Percentiles rank a stretch among this genome's conserved stretches.
Conservation (phyloP, 2,329 filamentous ascomycete species). For the Pyrenophora teres region DNA sequence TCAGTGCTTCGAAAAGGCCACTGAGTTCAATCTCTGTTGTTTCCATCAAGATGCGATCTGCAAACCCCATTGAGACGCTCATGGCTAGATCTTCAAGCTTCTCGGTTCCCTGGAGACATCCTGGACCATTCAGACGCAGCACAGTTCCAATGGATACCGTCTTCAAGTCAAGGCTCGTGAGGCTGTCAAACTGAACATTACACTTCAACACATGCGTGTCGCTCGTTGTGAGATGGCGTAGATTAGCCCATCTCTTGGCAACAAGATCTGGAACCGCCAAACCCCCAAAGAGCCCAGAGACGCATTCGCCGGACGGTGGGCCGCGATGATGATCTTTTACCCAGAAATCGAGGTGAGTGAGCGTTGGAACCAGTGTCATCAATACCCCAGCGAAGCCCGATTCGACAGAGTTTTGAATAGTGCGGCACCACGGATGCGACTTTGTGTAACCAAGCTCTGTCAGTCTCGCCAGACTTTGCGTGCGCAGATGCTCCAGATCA, state of each 20-base stretch:
- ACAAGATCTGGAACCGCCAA: slow-evolving; percentile 12
- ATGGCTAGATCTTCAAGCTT: slow-evolving; percentile 19
- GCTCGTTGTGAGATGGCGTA: slow-evolving; percentile 19
- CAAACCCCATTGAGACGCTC: slow-evolving; percentile 23
- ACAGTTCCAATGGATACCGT: slow-evolving; percentile 23
- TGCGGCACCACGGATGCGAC: slow-evolving; percentile 22
- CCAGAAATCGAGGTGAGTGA: slow-evolving; percentile 24
- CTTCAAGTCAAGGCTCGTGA: slow-evolving; percentile 21
- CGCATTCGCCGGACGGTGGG: slow-evolving; percentile 23
- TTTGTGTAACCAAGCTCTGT: slow-evolving; percentile 14
- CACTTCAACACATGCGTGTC: slow-evolving; percentile 24
- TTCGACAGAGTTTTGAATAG: slow-evolving; percentile 28
- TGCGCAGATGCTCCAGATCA: slow-evolving; percentile 17
- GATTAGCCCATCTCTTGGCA: slow-evolving; percentile 8
- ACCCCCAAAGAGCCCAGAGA: slow-evolving; percentile 27
- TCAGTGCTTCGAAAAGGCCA: slow-evolving; percentile 27
- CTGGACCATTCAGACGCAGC: slow-evolving; percentile 27
- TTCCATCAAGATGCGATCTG: slow-evolving; percentile 17
- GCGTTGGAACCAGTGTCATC: slow-evolving; percentile 25
- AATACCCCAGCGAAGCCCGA: slow-evolving; percentile 30
- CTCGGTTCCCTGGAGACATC: slow-evolving; percentile 23
- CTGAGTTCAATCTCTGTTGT: slow-evolving; percentile 22
- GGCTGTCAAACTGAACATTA: slow-evolving; percentile 16
- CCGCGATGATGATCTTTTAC: slow-evolving; percentile 26
- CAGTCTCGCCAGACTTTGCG: slow-evolving; percentile 14